Evolutionary conservation across 2,329 filamentous ascomycete genomes (phyloP), one percentile per base, ranked within the genome.

Genomic region (Penicillium crustosum): DNA sequence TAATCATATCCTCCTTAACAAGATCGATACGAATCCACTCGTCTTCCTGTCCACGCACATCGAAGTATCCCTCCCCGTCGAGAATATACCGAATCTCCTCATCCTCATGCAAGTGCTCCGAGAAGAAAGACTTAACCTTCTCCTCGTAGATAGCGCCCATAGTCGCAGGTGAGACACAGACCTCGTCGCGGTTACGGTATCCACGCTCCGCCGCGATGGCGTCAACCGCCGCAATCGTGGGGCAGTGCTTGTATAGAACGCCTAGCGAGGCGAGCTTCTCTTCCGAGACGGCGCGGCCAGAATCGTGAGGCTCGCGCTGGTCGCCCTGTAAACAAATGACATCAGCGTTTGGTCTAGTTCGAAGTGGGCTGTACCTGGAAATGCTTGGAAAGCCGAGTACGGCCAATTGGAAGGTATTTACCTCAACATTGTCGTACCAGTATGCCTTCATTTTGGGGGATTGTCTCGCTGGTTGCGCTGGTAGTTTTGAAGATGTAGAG

Each of bases 41-140:
- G 70, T 97, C 93, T 21, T 84, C 85, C 74, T 89, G 81, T 70
- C 86, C 88, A 49, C 94, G 82, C 3, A 99, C 93, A 76, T 99
- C 94, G 73, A 99, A 99, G 75, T 89, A 99, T 0, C 94, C 94
- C 55, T 85, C 84, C 0, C 94, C 94, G 60, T 89, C 93, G 33
- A 91, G 82, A 65, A 99, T 93, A 71, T 97, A 99, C 48, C 94
- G 83, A 65, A 99, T 99, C 82, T 99, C 94, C 79, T 99, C 94
- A 67, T 99, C 94, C 79, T 99, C 94, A 73, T 99, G 94, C 68
- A 99, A 76, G 75, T 99, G 94, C 82, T 99, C 94, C 68, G 89
- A 75, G 80, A 97, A 99, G 81, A 99, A 99, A 65, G 78, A 86
- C 79, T 91, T 93, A 62, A 99, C 91, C 77, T 97, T 97, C 62